Base-by-base conservation (phyloP, 2,329 filamentous ascomycete genomes). In the Huntiella moniliformis region DNA sequence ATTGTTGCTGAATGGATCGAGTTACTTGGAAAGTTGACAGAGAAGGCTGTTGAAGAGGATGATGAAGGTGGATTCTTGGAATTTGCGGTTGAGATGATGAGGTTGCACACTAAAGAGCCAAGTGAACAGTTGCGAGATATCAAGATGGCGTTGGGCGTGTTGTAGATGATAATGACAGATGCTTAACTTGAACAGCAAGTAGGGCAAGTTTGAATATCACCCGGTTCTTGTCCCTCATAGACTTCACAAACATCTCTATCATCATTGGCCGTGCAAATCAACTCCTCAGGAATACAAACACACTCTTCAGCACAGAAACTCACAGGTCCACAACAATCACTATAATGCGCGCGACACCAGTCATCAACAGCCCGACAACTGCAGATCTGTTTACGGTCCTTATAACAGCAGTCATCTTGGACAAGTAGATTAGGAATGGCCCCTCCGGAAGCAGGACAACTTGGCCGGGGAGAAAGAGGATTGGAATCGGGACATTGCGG, bases 1-100 rank as follows among this genome's bases (percentile, higher is more conserved):
- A 53, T 63, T 4, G 42, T 55, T 6, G 22, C 22, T 28, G 56
- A 56, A 4, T 64, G 62, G 62, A 44, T 62, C 7, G 46, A 51
- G 34, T 57, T 63, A 13, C 60, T 60, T 45, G 52, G 54, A 22
- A 54, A 52, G 22, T 51, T 65, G 16, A 55, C 55, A 12, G 55
- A 57, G 45, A 52, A 55, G 4, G 56, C 56, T 16, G 43, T 54
- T 28, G 47, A 52, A 18, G 49, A 51, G 16, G 31, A 45, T 45
- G 36, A 37, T 12, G 18, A 42, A 17, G 31, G 34, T 3, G 8
- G n/a, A 28, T 42, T 34, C 34, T 34, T 46, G 8, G 44, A 46
- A 16, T 46, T 46, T 41, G 28, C 28, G 3, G 11, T 40, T 17
- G 32, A 36, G 38, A 11, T 46, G 5, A 28, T 39, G 13, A 46